Evolutionary conservation across 805 yeast genomes (phyloP), one percentile per base, ranked within the genome.

Genomic region (Pichia eremophila): DNA sequence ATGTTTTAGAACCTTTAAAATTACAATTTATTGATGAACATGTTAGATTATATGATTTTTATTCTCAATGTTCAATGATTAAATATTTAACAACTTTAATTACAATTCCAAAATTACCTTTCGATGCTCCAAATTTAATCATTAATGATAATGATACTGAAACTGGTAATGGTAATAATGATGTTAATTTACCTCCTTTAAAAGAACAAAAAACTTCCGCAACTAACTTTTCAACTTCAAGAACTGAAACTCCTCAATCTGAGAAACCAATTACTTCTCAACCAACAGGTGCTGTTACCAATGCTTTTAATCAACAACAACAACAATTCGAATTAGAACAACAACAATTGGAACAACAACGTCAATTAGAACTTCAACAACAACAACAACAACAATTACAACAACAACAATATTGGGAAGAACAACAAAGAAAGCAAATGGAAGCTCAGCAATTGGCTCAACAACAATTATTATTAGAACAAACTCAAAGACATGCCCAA

Each of bases 1-100:
- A 83, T 6, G 91, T 88, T 1, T 70, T 91, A 53, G 77, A 75
- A 54, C 91, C 93, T 4, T 71, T 91, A 52, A 72, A 80, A 53
- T 80, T 80, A 37, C 72, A 91, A 45, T 91, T 82, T 59, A 73
- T 74, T 54, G 71, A 82, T 18, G 95, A 88, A 62, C 84, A 80
- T 56, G 69, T 75, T 46, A 70, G 84, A 45, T 67, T 91, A 45
- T 79, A 80, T 59, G 91, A 86, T 56, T 88, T 91, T 56, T 91
- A 86, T 67, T 85, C 91, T 27, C 96, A 90, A 57, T 88, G 96
- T 62, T 83, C 91, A 8, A 78, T 91, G 0, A 78, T 91, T 51
- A 83, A 84, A 61, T 87, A 82, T 57, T 73, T 90, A 58, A 79
- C 95, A 2, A 77, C 90, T 35, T 74, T 90, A 61, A 83, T 90